Evolutionary conservation across 495 filamentous ascomycete species (phyloP), one percentile per base, ranked within the genome.

Genomic region (Penicillium ucsense): DNA sequence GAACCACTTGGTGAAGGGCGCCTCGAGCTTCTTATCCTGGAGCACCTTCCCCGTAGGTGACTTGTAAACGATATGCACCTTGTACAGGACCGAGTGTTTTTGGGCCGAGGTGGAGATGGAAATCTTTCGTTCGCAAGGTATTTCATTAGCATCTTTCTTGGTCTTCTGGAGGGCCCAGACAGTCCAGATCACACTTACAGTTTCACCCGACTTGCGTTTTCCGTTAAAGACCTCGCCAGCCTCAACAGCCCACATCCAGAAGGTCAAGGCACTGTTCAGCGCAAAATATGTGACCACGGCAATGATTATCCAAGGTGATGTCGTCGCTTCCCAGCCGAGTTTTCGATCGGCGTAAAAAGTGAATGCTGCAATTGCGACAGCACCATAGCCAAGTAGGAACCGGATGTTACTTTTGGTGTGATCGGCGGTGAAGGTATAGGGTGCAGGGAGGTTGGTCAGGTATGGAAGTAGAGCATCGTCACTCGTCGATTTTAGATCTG

Each of bases 401-500:
- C 88, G 87, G 38, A 92, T 75, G 62, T 96, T 88, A 56, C 81
- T 79, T 39, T 90, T 82, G 49, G 61, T 72, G 75, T 98, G 83
- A 55, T 84, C 81, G 62, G 90, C 89, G 29, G 65, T 75, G 76
- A 94, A 96, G 49, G 80, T 75, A 55, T 67, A 74, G 11, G 70
- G 71, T 4, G 65, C 57, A 4, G 71, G 68, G 36, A 96, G 83
- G 12, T 78, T 83, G 64, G 80, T 88, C 42, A 97, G 81, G 69
- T 96, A 96, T 67, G 89, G 85, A n/a, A 83, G 78, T 41, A 98
- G 80, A 46, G 89, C 87, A 60, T 98, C 92, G 73, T 98, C 92
- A 59, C 84, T 86, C 12, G 89, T 94, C 63, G 94, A 94, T 68
- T 97, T 97, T 47, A 98, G 84, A 63, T 95, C 92, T 95, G 58